A percentile compares a stretch with the other conserved stretches of the same genome.
Evolutionary conservation across 1,139 yeast genomes (phyloP).

Genomic region (Saccharomycopsis crataegensis): DNA sequence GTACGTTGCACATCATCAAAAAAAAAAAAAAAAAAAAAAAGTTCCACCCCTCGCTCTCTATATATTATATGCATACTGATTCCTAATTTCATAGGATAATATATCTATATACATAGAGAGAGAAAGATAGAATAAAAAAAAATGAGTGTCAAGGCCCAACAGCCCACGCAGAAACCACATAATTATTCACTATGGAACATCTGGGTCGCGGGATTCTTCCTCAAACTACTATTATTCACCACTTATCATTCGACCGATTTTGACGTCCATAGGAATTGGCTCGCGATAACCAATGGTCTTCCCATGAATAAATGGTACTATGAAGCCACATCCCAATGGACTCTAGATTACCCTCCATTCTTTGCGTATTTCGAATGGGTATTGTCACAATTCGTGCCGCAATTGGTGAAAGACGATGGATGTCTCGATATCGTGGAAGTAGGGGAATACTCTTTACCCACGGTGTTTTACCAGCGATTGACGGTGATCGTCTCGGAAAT

Average conservation of each 20-base stretch:
- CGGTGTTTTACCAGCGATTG: slow-evolving; percentile 70
- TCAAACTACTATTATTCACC: slow-evolving; percentile 44
- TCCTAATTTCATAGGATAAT: too few species aligned
- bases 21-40: too few species aligned
- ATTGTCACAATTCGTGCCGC: slow-evolving; percentile 66
- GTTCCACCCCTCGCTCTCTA: too few species aligned
- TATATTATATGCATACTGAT: too few species aligned
- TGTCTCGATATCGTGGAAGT: slow-evolving; percentile 61
- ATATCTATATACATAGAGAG: too few species aligned
- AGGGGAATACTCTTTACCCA: slow-evolving; percentile 69
- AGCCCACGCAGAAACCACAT: background rate
- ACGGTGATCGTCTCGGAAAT: slow-evolving; percentile 78
- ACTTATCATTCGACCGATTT: slow-evolving; percentile 82
- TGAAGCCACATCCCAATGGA: slow-evolving; percentile 87
- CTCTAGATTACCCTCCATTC: slow-evolving; percentile 94
- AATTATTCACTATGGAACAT: slow-evolving; percentile 51
- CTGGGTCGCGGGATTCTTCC: slow-evolving; percentile 52
- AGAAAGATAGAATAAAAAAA: too few species aligned
- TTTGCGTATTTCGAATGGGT: slow-evolving; percentile 92
- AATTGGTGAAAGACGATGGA: slow-evolving; percentile 59
- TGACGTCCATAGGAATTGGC: slow-evolving; percentile 96
- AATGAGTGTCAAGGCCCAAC: background rate
- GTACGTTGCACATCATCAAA: too few species aligned
- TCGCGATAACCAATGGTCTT: slow-evolving; percentile 76
- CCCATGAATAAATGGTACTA: slow-evolving; percentile 79